Percentiles rank a stretch among this genome's conserved stretches.
phyloP scores from a whole-genome alignment of 495 filamentous ascomycete genomes.

The Penicillium salamii region DNA sequence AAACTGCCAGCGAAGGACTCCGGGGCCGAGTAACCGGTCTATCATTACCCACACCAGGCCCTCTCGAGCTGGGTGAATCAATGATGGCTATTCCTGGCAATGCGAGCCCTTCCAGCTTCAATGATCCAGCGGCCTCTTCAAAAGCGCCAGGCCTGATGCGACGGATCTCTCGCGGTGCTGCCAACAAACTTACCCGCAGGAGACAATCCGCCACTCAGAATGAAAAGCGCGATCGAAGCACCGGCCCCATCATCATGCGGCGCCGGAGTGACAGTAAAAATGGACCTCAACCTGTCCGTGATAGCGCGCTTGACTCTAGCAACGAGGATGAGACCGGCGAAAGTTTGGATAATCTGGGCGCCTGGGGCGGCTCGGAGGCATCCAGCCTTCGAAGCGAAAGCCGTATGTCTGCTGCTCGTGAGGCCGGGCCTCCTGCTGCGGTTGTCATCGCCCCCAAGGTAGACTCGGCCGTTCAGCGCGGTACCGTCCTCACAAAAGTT shows the following conservation, averaged over 20 bases:
- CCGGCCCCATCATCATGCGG: constrained; percentile 82
- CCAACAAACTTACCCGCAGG: constrained; percentile 59
- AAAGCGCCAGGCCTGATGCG: constrained; percentile 61
- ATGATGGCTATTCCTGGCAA: constrained; percentile 42
- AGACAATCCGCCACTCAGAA: constrained; percentile 70
- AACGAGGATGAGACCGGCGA: constrained; percentile 67
- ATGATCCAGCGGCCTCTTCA: constrained; percentile 52
- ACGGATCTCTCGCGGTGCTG: constrained; percentile 62
- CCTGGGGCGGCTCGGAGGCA: constrained; percentile 38
- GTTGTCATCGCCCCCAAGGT: constrained; percentile 64
- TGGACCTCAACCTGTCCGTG: constrained; percentile 53
- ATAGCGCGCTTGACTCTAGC: constrained; percentile 47
- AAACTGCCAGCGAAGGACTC: constrained; percentile 48
- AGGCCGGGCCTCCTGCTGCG: constrained; percentile 12
- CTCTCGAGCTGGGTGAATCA: constrained; percentile 56
- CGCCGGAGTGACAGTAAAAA: constrained; percentile 84
- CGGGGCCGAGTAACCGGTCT: constrained; percentile 42
- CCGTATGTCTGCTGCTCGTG: constrained; percentile 29
- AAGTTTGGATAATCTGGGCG: constrained; percentile 34
- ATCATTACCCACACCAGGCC: constrained; percentile 36
- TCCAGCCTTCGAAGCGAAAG: constrained; percentile 40
- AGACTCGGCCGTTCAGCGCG: constrained; percentile 66
- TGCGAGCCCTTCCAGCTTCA: constrained; percentile 33
- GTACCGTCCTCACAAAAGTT: constrained; percentile 74
- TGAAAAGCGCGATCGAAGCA: constrained; percentile 77